Base-by-base conservation (phyloP, 345 rosid species). In the Turritis glabra region DNA sequence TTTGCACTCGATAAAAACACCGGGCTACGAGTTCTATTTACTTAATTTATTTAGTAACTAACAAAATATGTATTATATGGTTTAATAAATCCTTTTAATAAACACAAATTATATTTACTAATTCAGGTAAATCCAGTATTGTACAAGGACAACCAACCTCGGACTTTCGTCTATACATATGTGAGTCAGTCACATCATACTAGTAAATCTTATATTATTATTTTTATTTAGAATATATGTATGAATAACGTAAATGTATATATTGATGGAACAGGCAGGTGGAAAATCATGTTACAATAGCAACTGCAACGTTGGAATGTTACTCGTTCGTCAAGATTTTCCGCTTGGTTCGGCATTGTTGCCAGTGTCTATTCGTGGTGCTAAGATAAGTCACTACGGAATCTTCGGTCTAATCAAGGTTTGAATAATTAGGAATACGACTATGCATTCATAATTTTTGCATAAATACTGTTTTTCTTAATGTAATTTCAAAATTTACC, bases 361-460 rank as follows among this genome's bases (percentile, higher is more conserved):
- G 14, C 70, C 64, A 5, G 26, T 44, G 3, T 63, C 64, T 53
- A 5, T 9, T 10, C 77, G 71, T 40, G 60, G 60, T 35, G 13
- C 11, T 35, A 33, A 5, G 21, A 17, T 0, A 19, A 17, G 9
- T 72, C 5, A 38, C 14, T 62, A 17, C 41, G 4, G 1, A 40
- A 8, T 3, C 40, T 51, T 72, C 11, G 76, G 62, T 27, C 4
- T 72, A 35, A 40, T 72, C 43, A 72, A 73, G 77, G 38, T 55
- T 47, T 9, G 47, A n/a, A 43, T 43, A 43, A 43, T n/a, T 15
- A 43, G 8, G 18, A 43, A 3, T 15, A n/a, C 1, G 18, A 43
- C 47, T 15, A 43, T 5, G 18, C 47, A 25, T 52, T 9, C 14
- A 1, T 2, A 46, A 3, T 1, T 1, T 46, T 17, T 19, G 14